A percentile compares a stretch with the other conserved stretches of the same genome.
These are phyloP conservation scores for Ochetophila trinervis DNA, from an alignment of 306 rosid genomes.

Conservation along the genomic window DNA sequence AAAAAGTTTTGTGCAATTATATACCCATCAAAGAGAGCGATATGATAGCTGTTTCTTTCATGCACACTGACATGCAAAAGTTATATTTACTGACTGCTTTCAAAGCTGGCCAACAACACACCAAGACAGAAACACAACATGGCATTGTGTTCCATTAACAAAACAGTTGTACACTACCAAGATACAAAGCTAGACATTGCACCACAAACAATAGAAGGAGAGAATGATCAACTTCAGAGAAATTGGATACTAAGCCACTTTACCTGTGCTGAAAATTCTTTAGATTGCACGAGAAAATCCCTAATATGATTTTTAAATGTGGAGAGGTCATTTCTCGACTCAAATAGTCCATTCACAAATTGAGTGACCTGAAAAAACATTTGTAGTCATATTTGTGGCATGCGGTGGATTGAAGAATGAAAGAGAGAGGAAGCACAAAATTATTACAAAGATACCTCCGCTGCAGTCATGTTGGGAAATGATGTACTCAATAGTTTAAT, in stretches of 20 bases:
- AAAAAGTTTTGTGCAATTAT: slow-evolving; percentile 16
- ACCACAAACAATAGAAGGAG: too few relatives aligned
- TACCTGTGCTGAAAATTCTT: slow-evolving; percentile 99
- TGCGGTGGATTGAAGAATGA: background rate
- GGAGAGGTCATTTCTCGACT: slow-evolving; percentile 71
- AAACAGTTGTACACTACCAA: too few relatives aligned
- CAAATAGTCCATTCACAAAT: slow-evolving; percentile 84
- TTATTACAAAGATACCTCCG: slow-evolving; percentile 53
- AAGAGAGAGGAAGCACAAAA: background rate
- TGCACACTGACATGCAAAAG: background rate
- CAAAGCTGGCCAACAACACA: too few relatives aligned
- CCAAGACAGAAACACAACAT: too few relatives aligned
- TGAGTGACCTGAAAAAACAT: slow-evolving; percentile 67
- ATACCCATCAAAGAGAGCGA: background rate
- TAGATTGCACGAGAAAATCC: slow-evolving; percentile 90
- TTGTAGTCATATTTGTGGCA: background rate
- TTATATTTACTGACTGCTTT: background rate
- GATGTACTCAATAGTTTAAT: slow-evolving; percentile 87
- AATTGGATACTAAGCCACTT: background rate
- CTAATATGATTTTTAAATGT: slow-evolving; percentile 77
- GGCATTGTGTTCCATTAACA: too few relatives aligned
- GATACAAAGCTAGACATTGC: too few relatives aligned
- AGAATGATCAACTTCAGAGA: background rate
- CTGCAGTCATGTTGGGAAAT: slow-evolving; percentile 90
- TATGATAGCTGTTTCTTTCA: background rate